These are phyloP conservation scores for Lolium rigidum DNA, from an alignment of 176 grass and related monocot species.

Conservation along the genomic window DNA sequence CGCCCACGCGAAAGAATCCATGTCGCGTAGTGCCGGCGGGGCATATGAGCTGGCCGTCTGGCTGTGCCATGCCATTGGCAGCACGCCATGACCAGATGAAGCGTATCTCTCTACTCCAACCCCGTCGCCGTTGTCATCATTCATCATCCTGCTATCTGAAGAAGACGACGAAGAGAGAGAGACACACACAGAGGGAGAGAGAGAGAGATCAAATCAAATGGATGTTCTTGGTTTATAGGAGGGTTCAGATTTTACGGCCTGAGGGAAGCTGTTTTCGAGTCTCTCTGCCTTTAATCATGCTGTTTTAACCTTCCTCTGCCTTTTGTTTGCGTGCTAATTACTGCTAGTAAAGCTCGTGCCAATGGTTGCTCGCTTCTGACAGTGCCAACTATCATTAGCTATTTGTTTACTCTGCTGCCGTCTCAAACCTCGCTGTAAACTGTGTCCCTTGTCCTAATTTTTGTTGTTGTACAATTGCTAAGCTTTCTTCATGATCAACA, in stretches of 20 bases:
- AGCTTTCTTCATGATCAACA: conserved; percentile 42
- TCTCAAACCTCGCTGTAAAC: conserved; percentile 68
- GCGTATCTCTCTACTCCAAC: conserved; percentile 33
- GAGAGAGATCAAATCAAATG: conserved; percentile 1
- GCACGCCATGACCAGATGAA: conserved; percentile 24
- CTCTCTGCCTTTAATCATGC: conserved; percentile 70
- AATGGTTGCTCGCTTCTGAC: conserved; percentile 51
- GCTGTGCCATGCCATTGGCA: neutral
- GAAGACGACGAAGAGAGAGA: neutral
- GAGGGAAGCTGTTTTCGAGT: neutral
- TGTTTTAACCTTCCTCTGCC: conserved; percentile 61
- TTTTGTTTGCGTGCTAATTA: conserved; percentile 50
- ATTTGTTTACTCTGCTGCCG: conserved; percentile 56
- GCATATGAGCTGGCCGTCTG: conserved; percentile 26
- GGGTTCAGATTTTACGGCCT: conserved; percentile 27
- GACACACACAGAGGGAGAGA: neutral
- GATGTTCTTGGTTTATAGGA: conserved; percentile 38
- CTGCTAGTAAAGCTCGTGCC: conserved; percentile 31
- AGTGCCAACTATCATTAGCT: conserved; percentile 56
- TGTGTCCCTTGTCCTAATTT: neutral
- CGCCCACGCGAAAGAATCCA: conserved; percentile 47
- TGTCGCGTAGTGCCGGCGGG: neutral
- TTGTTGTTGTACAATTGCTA: conserved; percentile 40
- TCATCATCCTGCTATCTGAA: conserved; percentile 31
- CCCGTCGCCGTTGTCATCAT: conserved; percentile 6